phyloP scores from a whole-genome alignment of 2,329 filamentous ascomycete species.

The Diaporthe humulicola region DNA sequence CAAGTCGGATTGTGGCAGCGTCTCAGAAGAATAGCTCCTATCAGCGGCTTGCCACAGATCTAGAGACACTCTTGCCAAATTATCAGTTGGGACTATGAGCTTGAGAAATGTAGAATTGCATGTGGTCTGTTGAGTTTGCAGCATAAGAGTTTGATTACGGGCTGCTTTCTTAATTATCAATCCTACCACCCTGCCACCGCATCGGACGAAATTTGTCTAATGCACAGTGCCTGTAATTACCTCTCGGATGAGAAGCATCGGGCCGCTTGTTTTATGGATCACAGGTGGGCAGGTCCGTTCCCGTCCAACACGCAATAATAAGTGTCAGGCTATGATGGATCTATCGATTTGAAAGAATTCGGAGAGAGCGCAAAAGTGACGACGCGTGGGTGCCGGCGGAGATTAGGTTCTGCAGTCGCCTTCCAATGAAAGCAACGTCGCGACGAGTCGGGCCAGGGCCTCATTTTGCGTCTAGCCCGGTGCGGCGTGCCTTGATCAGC shows the following conservation, averaged over 20 bases:
- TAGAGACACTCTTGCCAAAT: no score
- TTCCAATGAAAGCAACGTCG: slow-evolving; percentile 27
- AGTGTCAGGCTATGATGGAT: not conserved
- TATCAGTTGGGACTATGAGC: no score
- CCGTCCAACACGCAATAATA: not conserved
- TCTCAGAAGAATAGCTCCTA: no score
- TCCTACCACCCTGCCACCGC: no score
- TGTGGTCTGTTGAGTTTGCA: no score
- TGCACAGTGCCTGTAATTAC: not conserved
- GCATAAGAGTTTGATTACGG: no score
- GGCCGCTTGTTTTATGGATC: not conserved
- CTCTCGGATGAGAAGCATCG: not conserved
- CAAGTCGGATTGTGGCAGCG: no score
- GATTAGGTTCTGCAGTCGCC: slow-evolving; percentile 7
- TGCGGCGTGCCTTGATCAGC: not conserved
- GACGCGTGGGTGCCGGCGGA: not conserved
- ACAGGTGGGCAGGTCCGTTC: not conserved
- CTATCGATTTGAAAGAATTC: not conserved
- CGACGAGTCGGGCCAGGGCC: not conserved
- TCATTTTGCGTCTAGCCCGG: not conserved
- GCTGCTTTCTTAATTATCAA: no score
- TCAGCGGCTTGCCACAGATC: no score
- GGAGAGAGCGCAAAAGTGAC: not conserved
- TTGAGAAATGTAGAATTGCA: no score
- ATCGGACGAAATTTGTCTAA: no score